Conservation (phyloP, 805 yeast species). For the Groenewaldozyma salmanticensis region DNA sequence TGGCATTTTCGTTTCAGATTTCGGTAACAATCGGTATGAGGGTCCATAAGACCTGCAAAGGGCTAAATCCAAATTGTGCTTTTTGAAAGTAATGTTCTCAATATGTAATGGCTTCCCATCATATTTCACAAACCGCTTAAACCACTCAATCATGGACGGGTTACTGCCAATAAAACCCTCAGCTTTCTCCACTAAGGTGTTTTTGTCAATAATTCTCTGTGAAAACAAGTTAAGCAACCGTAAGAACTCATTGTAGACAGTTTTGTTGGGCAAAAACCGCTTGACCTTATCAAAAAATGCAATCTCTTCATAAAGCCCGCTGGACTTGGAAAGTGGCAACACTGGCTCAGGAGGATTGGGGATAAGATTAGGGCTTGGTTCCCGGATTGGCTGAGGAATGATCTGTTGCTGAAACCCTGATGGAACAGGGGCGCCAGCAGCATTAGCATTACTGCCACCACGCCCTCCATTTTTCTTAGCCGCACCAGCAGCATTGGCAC, state of each 20-base stretch:
- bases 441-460: conserved; percentile 3
- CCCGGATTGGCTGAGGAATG: conserved; percentile 6
- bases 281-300: conserved; percentile 88
- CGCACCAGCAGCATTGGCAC: too few species aligned
- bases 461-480: conserved; percentile 5
- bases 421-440: conserved; percentile 1
- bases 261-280: conserved; percentile 78
- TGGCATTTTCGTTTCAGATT: conserved; percentile 91
- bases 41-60: conserved; percentile 94
- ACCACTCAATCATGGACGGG: conserved; percentile 79
- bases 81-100: conserved; percentile 78
- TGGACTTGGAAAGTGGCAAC: conserved; percentile 38
- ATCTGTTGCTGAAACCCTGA: too few species aligned
- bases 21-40: conserved; percentile 84
- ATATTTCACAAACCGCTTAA: conserved; percentile 82
- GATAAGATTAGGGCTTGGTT: conserved; percentile 54
- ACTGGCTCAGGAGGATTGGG: conserved; percentile 85
- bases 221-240: conserved; percentile 81
- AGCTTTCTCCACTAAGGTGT: conserved; percentile 70
- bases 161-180: conserved; percentile 78
- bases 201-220: conserved; percentile 81
- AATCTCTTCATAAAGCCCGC: conserved; percentile 71
- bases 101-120: conserved; percentile 78
- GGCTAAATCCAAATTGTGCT: conserved; percentile 82
- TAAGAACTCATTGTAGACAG: conserved; percentile 83